Percentiles rank a stretch among this genome's conserved stretches.
These are phyloP conservation scores for Chloranthus sessilifolius DNA, from an alignment of 164 flowering plant genomes.

Conservation along the genomic window DNA sequence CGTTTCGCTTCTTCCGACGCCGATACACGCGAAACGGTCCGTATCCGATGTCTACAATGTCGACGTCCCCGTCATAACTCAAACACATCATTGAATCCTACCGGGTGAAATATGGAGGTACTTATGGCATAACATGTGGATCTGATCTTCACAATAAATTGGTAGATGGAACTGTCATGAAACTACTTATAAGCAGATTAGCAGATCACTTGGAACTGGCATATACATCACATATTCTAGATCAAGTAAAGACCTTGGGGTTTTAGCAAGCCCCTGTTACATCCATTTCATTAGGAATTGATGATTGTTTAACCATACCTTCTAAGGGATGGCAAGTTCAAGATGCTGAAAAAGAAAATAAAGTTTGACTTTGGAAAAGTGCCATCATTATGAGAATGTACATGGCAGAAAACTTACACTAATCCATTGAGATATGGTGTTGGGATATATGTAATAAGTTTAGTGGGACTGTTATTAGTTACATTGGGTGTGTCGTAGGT, in stretches of 20 bases:
- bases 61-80: too few species aligned
- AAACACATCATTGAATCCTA: too few species aligned
- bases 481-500: too few species aligned
- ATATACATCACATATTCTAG: constrained; percentile 10
- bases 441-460: too few species aligned
- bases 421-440: not conserved
- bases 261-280: constrained; percentile 14
- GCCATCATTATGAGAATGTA: not conserved
- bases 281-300: constrained; percentile 18
- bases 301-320: constrained; percentile 15
- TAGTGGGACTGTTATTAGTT: too few species aligned
- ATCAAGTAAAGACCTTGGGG: constrained; percentile 14
- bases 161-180: not conserved
- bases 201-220: not conserved
- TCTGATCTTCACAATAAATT: not conserved
- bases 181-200: not conserved
- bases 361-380: not conserved
- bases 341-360: not conserved
- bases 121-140: not conserved
- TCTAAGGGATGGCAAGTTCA: too few species aligned
- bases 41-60: too few species aligned
- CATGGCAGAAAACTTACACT: not conserved
- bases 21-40: too few species aligned
- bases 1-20: too few species aligned
- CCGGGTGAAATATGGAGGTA: not conserved